Conservation (phyloP, 768 basidiomycete species). For the Rhizopogon vinicolor region DNA sequence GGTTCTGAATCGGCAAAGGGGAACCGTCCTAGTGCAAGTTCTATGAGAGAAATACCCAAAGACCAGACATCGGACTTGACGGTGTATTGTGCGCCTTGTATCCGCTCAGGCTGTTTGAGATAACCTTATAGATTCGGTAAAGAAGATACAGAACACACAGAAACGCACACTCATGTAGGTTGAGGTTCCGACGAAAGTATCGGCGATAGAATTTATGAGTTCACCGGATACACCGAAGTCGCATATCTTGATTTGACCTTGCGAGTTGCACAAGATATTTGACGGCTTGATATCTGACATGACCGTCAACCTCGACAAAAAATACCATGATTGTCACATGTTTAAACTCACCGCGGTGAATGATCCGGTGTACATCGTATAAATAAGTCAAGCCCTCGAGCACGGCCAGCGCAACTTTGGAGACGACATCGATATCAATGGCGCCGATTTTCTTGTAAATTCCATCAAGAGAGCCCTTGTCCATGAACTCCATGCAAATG, state of each 20-base stretch:
- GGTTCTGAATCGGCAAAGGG: constrained; percentile 85
- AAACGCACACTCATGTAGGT: constrained; percentile 97
- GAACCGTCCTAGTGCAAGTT: constrained; percentile 95
- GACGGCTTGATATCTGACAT: constrained; percentile 94
- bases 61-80: constrained; percentile 99
- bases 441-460: constrained; percentile 96
- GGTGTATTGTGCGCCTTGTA: constrained; percentile 97
- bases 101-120: constrained; percentile 83
- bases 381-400: constrained; percentile 94
- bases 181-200: constrained; percentile 98
- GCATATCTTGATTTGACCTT: constrained; percentile 96
- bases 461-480: constrained; percentile 89
- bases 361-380: constrained; percentile 96
- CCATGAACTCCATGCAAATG: constrained; percentile 97
- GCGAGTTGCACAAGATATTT: constrained; percentile 92
- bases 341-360: constrained; percentile 84
- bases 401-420: constrained; percentile 91
- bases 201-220: constrained; percentile 97
- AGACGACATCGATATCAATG: constrained; percentile 89
- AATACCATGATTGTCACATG: not conserved
- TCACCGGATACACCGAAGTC: constrained; percentile 99
- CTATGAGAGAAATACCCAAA: constrained; percentile 93
- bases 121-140: constrained; percentile 11
- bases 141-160: constrained; percentile 5
- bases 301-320: constrained; percentile 12